These are phyloP conservation scores for Kockiozyma suomiensis DNA, from an alignment of 805 yeast genomes.

Conservation along the genomic window DNA sequence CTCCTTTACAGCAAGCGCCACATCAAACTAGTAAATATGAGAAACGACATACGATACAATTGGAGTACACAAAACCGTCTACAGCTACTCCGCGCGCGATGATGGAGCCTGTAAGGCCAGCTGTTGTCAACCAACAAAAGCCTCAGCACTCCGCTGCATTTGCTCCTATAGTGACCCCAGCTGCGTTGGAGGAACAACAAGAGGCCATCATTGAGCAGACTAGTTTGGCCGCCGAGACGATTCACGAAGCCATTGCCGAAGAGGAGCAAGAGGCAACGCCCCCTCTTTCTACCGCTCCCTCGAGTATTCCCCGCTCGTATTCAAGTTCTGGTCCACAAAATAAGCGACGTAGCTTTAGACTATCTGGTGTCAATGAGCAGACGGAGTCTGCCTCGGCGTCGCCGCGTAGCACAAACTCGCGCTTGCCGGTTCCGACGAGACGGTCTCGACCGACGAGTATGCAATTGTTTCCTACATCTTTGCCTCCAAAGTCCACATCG, in stretches of 20 bases:
- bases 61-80: conserved; percentile 29
- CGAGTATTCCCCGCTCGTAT: too few species aligned
- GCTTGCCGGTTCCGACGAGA: conserved; percentile 18
- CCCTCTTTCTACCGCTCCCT: not conserved
- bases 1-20: not conserved
- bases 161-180: not conserved
- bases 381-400: not conserved
- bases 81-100: conserved; percentile 28
- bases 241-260: not conserved
- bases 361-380: not conserved
- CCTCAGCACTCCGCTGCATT: not conserved
- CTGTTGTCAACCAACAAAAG: conserved; percentile 10
- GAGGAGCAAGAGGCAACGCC: not conserved
- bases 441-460: conserved; percentile 22
- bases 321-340: not conserved
- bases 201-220: not conserved
- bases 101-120: conserved; percentile 16
- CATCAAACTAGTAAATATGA: conserved; percentile 10
- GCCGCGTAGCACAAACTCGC: not conserved
- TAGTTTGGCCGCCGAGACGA: not conserved
- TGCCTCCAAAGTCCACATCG: not conserved
- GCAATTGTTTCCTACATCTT: not conserved
- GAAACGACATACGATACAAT: conserved; percentile 31
- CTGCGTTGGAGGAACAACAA: too few species aligned
- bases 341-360: not conserved